Evolutionary conservation across 768 basidiomycete genomes (phyloP), one percentile per base, ranked within the genome.

Genomic region (Rubroboletus pulcherrimus): DNA sequence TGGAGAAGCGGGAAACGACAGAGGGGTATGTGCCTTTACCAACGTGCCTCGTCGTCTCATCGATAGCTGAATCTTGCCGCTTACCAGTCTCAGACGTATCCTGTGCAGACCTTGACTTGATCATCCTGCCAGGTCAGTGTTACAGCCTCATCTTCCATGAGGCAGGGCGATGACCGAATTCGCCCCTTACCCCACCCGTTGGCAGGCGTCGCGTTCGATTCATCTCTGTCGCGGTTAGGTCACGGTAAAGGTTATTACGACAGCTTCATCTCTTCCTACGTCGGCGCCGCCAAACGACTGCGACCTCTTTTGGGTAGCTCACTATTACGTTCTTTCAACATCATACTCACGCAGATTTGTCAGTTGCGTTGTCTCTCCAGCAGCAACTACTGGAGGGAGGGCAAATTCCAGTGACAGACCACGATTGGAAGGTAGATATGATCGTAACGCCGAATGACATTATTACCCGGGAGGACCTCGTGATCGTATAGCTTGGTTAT

Each of bases 221-320:
- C 73, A 40, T 78, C 79, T 15, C 67, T 86, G 51, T 83, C 83
- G 46, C 83, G 90, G 31, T 78, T 92, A 30, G 90, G 90, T 10
- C 88, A 91, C 60, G 89, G 90, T 24, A 92, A 88, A 68, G 90
- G 90, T 7, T 91, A 87, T 71, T 92, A 92, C 61, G 90, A 92
- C 71, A 76, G 78, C 14, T 92, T 89, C 71, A 74, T 92, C 35
- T 71, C 82, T 3, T 68, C 76, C 1, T 90, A 89, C 56, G 67
- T 74, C 31, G 56, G 42, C 39, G 63, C 73, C 14, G 73, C 71
- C 51, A 73, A 74, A 26, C 72, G 73, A 55, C 71, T 72, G 24
- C 75, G 72, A 53, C 86, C 89, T 1, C 60, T 85, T 31, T 76
- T 91, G 51, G 82, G 90, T 89, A 59, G 55, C 75, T 61, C 55